phyloP scores from a whole-genome alignment of 2,329 filamentous ascomycete species.

The Aspergillus sclerotialis region DNA sequence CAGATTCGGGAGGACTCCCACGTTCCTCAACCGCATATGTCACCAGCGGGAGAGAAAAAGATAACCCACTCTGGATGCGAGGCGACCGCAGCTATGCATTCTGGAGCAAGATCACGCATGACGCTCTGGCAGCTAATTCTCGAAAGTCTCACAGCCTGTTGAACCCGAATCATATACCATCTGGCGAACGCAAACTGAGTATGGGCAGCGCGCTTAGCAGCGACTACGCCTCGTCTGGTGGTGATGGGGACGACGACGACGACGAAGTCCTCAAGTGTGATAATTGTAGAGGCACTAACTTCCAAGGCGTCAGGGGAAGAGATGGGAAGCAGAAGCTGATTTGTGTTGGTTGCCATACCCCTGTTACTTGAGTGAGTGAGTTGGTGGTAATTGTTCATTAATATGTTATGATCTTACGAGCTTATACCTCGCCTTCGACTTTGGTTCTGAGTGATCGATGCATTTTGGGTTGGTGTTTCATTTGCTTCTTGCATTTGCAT shows the following conservation, averaged over 20 bases:
- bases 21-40: slow-evolving; percentile 17
- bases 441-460: too few relatives aligned
- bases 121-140: slow-evolving; percentile 26
- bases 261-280: slow-evolving; percentile 49
- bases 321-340: slow-evolving; percentile 50
- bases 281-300: slow-evolving; percentile 55
- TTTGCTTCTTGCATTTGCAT: too few relatives aligned
- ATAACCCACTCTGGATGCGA: slow-evolving; percentile 43
- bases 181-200: slow-evolving; percentile 34
- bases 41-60: slow-evolving; percentile 16
- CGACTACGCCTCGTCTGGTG: slow-evolving; percentile 40
- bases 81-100: slow-evolving; percentile 48
- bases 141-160: slow-evolving; percentile 12
- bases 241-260: slow-evolving; percentile 37
- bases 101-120: slow-evolving; percentile 43
- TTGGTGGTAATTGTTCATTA: slow-evolving; percentile 6
- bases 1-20: slow-evolving; percentile 4
- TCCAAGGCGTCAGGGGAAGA: slow-evolving; percentile 52
- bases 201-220: slow-evolving; percentile 52
- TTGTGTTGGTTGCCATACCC: slow-evolving; percentile 49
- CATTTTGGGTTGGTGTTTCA: too few relatives aligned
- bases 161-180: slow-evolving; percentile 11
- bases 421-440: background rate
- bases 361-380: too few relatives aligned
- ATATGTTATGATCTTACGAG: background rate